phyloP scores from a whole-genome alignment of 495 filamentous ascomycete genomes.

The Astrothelium subdiscretum region DNA sequence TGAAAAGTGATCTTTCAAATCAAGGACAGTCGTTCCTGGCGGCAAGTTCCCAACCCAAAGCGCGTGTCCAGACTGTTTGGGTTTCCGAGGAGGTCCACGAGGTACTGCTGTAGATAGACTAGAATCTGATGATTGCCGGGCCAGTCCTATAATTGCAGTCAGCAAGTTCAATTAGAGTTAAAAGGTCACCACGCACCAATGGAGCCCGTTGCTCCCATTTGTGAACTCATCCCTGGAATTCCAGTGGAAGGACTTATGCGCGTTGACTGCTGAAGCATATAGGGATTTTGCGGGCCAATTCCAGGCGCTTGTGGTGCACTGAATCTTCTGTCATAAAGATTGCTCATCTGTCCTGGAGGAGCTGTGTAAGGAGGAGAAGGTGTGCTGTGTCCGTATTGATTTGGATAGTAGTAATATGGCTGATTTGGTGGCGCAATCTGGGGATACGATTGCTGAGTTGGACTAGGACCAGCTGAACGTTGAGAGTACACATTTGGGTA shows the following conservation, averaged over 20 bases:
- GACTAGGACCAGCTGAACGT: constrained; percentile 11
- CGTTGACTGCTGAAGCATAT: not conserved
- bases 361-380: not conserved
- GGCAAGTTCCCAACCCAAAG: constrained; percentile 96
- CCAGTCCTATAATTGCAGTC: not conserved
- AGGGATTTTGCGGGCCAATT: not conserved
- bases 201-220: not conserved
- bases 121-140: not conserved
- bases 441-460: constrained; percentile 11
- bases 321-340: not conserved
- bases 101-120: constrained; percentile 26
- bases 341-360: not conserved
- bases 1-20: constrained; percentile 84
- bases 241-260: not conserved
- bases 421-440: constrained; percentile 15
- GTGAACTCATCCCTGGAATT: not conserved
- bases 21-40: constrained; percentile 62
- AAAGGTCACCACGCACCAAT: not conserved
- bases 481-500: constrained; percentile 4
- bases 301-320: not conserved
- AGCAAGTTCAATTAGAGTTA: not conserved
- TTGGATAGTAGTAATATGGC: constrained; percentile 19
- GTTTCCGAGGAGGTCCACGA: constrained; percentile 83
- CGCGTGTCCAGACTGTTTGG: constrained; percentile 84
- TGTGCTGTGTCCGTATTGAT: not conserved